Percentiles rank a stretch among this genome's conserved stretches.
Evolutionary conservation across 257 asterid genomes (phyloP).

Genomic region (Cordia subcordata): DNA sequence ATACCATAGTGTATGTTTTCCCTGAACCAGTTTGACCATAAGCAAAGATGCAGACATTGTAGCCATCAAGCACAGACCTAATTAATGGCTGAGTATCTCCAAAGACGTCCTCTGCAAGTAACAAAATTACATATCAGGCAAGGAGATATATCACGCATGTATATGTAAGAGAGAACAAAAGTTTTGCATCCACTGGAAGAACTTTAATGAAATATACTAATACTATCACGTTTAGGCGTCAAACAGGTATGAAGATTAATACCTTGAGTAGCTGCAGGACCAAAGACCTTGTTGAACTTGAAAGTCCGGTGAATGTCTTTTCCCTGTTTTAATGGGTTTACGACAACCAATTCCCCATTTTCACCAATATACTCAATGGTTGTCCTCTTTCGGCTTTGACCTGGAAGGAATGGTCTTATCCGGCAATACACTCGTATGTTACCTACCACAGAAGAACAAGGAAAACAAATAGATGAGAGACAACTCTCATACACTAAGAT

Average conservation of each 20-base stretch:
- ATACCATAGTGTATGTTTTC: slow-evolving; percentile 94
- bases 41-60: slow-evolving; percentile 93
- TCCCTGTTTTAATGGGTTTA: slow-evolving; percentile 80
- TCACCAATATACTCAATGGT: slow-evolving; percentile 84
- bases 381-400: slow-evolving; percentile 63
- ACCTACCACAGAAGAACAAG: slow-evolving; percentile 38
- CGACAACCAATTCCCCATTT: slow-evolving; percentile 83
- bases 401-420: slow-evolving; percentile 79
- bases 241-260: slow-evolving; percentile 12
- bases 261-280: slow-evolving; percentile 87
- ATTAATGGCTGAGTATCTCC: slow-evolving; percentile 83
- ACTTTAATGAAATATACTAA: neutral
- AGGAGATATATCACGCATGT: neutral
- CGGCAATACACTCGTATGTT: slow-evolving; percentile 92
- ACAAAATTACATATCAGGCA: slow-evolving; percentile 3
- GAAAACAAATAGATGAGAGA: slow-evolving; percentile 11
- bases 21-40: slow-evolving; percentile 99
- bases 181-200: neutral
- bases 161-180: neutral
- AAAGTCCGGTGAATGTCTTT: slow-evolving; percentile 81
- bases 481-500: neutral
- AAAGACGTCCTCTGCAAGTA: slow-evolving; percentile 75
- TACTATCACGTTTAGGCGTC: neutral
- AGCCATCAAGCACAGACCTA: slow-evolving; percentile 94
- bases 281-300: slow-evolving; percentile 88